Conservation (phyloP, 345 rosid species). For the Nasturtium officinale region DNA sequence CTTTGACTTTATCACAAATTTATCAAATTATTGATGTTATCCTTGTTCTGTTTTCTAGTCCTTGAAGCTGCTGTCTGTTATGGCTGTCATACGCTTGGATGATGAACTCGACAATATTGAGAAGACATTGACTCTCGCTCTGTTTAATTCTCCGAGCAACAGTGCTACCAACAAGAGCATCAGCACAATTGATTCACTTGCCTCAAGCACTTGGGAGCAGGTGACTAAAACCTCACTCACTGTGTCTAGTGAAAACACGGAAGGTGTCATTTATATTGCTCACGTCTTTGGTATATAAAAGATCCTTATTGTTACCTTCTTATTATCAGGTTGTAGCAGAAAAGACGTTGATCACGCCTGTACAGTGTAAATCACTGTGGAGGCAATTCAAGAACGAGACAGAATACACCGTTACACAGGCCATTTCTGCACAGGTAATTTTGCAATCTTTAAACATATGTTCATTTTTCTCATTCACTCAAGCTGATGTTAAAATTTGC, state of each 20-base stretch:
- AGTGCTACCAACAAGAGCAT: slow-evolving; percentile 59
- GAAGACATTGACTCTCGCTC: slow-evolving; percentile 57
- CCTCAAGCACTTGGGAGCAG: slow-evolving; percentile 96
- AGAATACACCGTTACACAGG: slow-evolving; percentile 90
- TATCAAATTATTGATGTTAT: slow-evolving; percentile 20
- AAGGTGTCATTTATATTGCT: slow-evolving; percentile 4
- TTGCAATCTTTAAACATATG: not conserved
- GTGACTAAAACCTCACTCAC: slow-evolving; percentile 45
- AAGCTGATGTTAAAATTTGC: not conserved
- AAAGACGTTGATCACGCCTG: slow-evolving; percentile 92
- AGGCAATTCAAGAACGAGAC: slow-evolving; percentile 96
- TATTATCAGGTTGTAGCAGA: slow-evolving; percentile 64
- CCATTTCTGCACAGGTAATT: slow-evolving; percentile 92
- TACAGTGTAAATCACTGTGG: slow-evolving; percentile 97
- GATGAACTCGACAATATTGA: slow-evolving; percentile 75
- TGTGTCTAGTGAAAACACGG: not conserved
- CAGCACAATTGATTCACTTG: slow-evolving; percentile 68
- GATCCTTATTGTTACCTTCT: slow-evolving; percentile 14
- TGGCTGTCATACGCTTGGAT: slow-evolving; percentile 83
- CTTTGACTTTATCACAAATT: not conserved
- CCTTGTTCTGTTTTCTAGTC: slow-evolving; percentile 56
- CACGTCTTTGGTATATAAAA: not conserved
- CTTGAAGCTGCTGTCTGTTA: slow-evolving; percentile 82
- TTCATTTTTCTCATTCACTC: not conserved
- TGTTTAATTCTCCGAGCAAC: slow-evolving; percentile 54